Conservation (phyloP, 495 filamentous ascomycete species). For the Mytilinidion resinicola region DNA sequence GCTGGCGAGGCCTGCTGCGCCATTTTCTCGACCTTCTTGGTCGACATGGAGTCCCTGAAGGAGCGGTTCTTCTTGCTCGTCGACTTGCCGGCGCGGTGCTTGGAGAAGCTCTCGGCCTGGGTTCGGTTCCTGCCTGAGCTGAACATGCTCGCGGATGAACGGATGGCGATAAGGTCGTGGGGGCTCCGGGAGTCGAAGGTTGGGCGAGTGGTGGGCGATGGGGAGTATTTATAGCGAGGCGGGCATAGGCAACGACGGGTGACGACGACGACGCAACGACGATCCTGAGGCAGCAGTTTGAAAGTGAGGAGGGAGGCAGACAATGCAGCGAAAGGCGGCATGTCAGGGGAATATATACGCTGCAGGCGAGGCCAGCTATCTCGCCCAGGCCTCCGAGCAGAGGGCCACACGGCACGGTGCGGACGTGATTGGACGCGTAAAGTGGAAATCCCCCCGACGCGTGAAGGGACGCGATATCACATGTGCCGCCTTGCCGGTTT, state of each 20-base stretch:
- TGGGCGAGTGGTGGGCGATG: neutral
- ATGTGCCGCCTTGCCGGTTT: neutral
- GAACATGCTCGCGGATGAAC: slow-evolving; percentile 30
- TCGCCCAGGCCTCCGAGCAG: neutral
- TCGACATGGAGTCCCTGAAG: slow-evolving; percentile 29
- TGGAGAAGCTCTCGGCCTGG: slow-evolving; percentile 36
- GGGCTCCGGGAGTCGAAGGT: neutral
- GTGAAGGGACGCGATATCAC: slow-evolving; percentile 6
- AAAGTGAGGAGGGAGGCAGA: slow-evolving; percentile 2
- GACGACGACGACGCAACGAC: neutral
- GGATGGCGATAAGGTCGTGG: neutral
- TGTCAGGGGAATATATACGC: slow-evolving; percentile 7
- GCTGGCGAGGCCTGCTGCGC: slow-evolving; percentile 24
- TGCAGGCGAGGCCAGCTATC: slow-evolving; percentile 3
- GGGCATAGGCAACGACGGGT: slow-evolving; percentile 1
- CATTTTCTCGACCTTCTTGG: slow-evolving; percentile 24
- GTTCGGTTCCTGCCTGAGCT: slow-evolving; percentile 29
- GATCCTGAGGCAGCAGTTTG: slow-evolving; percentile 1
- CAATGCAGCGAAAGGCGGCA: neutral
- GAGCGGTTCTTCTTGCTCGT: slow-evolving; percentile 36
- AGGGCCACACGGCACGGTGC: neutral
- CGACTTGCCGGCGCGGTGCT: slow-evolving; percentile 34
- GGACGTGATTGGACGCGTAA: slow-evolving; percentile 4
- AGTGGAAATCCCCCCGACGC: neutral
- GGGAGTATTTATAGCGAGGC: neutral